phyloP scores from a whole-genome alignment of 148 eudicot genomes.

The Arctostaphylos glauca region DNA sequence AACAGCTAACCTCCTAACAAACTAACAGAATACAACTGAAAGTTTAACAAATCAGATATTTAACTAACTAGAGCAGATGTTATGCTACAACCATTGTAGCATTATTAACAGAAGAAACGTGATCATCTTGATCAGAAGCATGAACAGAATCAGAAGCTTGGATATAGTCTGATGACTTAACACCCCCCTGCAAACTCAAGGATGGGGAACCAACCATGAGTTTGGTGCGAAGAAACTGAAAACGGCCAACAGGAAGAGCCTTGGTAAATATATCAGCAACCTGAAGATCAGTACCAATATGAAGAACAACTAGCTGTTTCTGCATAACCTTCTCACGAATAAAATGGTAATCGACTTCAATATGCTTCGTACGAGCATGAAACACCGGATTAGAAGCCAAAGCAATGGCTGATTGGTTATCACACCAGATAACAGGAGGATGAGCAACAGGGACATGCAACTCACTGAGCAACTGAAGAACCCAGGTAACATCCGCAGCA shows the following conservation, averaged over 20 bases:
- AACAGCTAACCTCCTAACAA: too few relatives aligned
- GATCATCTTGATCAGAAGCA: too few relatives aligned
- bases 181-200: not conserved
- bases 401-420: not conserved
- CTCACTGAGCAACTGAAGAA: not conserved
- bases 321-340: not conserved
- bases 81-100: too few relatives aligned
- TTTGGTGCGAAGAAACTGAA: not conserved
- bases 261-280: not conserved
- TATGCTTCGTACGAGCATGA: too few relatives aligned
- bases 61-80: too few relatives aligned
- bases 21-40: too few relatives aligned
- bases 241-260: not conserved
- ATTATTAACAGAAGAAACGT: too few relatives aligned
- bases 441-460: not conserved
- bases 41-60: too few relatives aligned
- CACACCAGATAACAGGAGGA: not conserved
- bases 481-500: not conserved
- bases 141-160: too few relatives aligned
- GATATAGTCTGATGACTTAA: too few relatives aligned
- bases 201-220: not conserved
- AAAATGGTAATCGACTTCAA: slow-evolving; percentile 2
- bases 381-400: too few relatives aligned
- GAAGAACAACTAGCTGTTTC: not conserved
- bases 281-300: not conserved